Evolutionary conservation across 345 rosid species (phyloP), one percentile per base, ranked within the genome.

Genomic region (Angophora floribunda): DNA sequence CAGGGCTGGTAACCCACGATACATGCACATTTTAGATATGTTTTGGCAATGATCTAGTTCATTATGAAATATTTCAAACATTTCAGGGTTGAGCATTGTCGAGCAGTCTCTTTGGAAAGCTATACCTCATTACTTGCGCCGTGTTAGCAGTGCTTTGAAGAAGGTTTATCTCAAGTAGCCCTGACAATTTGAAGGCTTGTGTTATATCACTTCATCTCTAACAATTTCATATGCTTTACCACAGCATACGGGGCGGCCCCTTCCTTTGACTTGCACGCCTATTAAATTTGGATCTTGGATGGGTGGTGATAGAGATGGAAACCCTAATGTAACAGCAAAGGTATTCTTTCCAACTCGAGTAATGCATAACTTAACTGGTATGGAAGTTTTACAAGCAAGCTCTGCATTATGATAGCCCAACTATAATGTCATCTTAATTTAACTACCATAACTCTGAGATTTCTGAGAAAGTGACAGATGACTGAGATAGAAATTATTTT

Each of bases 241-340:
- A 36, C 87, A 97, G 98, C 96, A 95, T 90, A 95, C 98, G 11
- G 98, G 99, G 89, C 94, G 91, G 90, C 93, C 97, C 57, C 98
- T 97, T 89, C 99, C 99, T 59, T 93, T 97, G 88, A 97, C 96
- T 88, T 95, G 98, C 91, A 95, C 99, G 2, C 99, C 99, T 9
- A 97, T 97, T 89, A 97, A 92, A 89, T 95, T 97, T 90, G 99
- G 99, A 49, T 96, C 99, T 87, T 97, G 99, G 99, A 97, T 97
- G 98, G 99, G 99, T 86, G 99, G 99, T 91, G 99, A 97, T 91
- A 93, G 98, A 93, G 99, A 97, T 94, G 99, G 99, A 90, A 97
- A 97, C 92, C 99, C 99, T 53, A 97, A 94, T 92, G 98, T 97
- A 53, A 97, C 98, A 13, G 94, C 99, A 67, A 96, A 97, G 96